phyloP scores from a whole-genome alignment of 2,329 filamentous ascomycete species.

The Venturiaceae sp. region DNA sequence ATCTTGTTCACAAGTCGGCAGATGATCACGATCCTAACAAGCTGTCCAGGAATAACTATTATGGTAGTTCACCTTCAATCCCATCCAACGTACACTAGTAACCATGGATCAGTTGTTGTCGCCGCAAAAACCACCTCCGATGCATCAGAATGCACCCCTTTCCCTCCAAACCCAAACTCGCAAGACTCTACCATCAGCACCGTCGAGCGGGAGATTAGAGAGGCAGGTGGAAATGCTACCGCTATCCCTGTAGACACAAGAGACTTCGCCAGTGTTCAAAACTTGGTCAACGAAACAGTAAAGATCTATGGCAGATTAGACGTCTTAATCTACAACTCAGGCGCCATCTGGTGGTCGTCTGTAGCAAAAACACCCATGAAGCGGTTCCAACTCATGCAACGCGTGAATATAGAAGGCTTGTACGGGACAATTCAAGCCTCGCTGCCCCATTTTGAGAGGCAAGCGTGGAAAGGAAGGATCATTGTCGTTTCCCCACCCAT shows the following conservation, averaged over 20 bases:
- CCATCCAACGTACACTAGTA: background rate
- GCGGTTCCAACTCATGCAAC: slow-evolving; percentile 55
- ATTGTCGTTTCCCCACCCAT: slow-evolving; percentile 77
- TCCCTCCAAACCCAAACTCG: slow-evolving; percentile 71
- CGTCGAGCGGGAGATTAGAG: slow-evolving; percentile 62
- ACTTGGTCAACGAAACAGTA: slow-evolving; percentile 50
- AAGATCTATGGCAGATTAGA: slow-evolving; percentile 54
- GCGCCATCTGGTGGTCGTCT: slow-evolving; percentile 76
- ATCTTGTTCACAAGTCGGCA: background rate
- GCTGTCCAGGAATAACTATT: slow-evolving; percentile 46
- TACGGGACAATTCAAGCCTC: slow-evolving; percentile 62
- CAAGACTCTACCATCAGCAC: slow-evolving; percentile 68
- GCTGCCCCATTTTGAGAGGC: slow-evolving; percentile 54
- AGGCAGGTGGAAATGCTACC: slow-evolving; percentile 53
- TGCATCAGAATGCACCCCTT: slow-evolving; percentile 44
- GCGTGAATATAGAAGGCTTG: slow-evolving; percentile 52
- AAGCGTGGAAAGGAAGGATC: slow-evolving; percentile 50
- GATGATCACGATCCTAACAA: background rate
- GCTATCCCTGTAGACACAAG: slow-evolving; percentile 64
- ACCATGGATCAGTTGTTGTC: slow-evolving; percentile 44
- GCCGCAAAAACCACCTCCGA: slow-evolving; percentile 67
- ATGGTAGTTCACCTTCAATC: slow-evolving; percentile 37
- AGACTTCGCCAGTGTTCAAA: slow-evolving; percentile 48
- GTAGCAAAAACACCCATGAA: slow-evolving; percentile 64
- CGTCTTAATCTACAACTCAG: slow-evolving; percentile 71